Percentiles rank a stretch among this genome's conserved stretches.
Evolutionary conservation across 768 basidiomycete genomes (phyloP).

Genomic region (Scleroderma bovista): DNA sequence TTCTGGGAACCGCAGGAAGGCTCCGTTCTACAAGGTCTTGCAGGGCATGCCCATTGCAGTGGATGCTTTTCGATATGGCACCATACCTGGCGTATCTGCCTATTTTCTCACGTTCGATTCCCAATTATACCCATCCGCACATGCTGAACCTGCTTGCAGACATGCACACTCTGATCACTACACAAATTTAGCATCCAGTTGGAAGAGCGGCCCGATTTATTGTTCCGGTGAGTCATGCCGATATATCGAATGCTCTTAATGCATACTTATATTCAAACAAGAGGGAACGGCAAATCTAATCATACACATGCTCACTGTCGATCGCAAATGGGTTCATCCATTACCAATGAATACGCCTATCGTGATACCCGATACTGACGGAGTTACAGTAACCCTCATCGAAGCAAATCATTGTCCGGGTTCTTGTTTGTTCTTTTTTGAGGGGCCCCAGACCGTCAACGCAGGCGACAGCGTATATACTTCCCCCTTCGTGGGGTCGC

Average conservation of each 20-base stretch:
- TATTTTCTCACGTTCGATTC: slow-evolving; percentile 79
- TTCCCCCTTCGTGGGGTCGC: slow-evolving; percentile 65
- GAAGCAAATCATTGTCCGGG: slow-evolving; percentile 99
- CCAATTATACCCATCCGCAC: not conserved
- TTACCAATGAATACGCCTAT: slow-evolving; percentile 77
- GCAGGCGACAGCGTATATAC: slow-evolving; percentile 81
- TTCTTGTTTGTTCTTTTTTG: slow-evolving; percentile 89
- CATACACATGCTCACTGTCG: slow-evolving; percentile 84
- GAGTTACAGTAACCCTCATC: slow-evolving; percentile 88
- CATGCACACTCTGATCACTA: slow-evolving; percentile 98
- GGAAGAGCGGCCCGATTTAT: slow-evolving; percentile 92
- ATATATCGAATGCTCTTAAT: not conserved
- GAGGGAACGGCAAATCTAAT: slow-evolving; percentile 90
- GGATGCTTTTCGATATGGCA: slow-evolving; percentile 93
- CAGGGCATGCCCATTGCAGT: slow-evolving; percentile 98
- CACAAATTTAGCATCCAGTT: slow-evolving; percentile 82
- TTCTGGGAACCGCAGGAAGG: slow-evolving; percentile 57
- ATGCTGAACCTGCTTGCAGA: slow-evolving; percentile 35
- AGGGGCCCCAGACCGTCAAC: slow-evolving; percentile 84
- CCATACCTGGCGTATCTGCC: slow-evolving; percentile 81
- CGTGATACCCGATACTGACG: slow-evolving; percentile 73
- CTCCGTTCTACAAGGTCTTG: slow-evolving; percentile 94
- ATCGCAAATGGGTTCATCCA: slow-evolving; percentile 83
- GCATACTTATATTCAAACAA: slow-evolving; percentile 3
- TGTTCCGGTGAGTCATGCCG: slow-evolving; percentile 54